Evolutionary conservation across 2,329 filamentous ascomycete genomes (phyloP), one percentile per base, ranked within the genome.

Genomic region (Monilinia laxa): DNA sequence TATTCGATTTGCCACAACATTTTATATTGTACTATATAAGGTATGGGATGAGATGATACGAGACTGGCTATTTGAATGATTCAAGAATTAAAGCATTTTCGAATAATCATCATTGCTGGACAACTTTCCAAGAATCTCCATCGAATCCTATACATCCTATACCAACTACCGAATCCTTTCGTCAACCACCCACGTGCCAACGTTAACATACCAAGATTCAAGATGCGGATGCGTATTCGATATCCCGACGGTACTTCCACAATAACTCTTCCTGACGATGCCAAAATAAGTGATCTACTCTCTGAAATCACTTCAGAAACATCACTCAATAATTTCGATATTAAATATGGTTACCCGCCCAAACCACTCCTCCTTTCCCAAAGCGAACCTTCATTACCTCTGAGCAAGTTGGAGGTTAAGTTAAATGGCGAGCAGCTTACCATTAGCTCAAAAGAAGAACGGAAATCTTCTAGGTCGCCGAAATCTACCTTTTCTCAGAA

Each of bases 281-380:
- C 91, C 63, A 90, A 86, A 4, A 83, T 92, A 56, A 80, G 79
- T 58, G 82, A 87, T 64, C 81, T 93, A 1, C 80, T 88, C 57
- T 76, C 82, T 4, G 81, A 85, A 60, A 87, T 93, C 73, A 82
- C 82, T 62, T 79, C 84, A 60, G 85, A 86, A 73, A 91, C 90
- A 1, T 85, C 85, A 5, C 81, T 94, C 20, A 74, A 81, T 9
- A 81, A 82, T 18, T 93, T 94, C 74, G 85, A 90, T 54, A 81
- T 96, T 69, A 97, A 95, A 81, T 92, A 90, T 78, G 92, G 92
- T 47, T 96, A 90, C 73, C 94, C 94, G 0, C 88, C 91, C 31
- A 87, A 89, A 74, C 81, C 86, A 0, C 83, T 98, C 20, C 82
- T 87, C 47, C 80, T 89, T 12, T 82, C 85, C 40, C 81, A 85